These are phyloP conservation scores for Trichosporon coremiiforme DNA, from an alignment of 1,284 basidiomycete genomes.

Conservation along the genomic window DNA sequence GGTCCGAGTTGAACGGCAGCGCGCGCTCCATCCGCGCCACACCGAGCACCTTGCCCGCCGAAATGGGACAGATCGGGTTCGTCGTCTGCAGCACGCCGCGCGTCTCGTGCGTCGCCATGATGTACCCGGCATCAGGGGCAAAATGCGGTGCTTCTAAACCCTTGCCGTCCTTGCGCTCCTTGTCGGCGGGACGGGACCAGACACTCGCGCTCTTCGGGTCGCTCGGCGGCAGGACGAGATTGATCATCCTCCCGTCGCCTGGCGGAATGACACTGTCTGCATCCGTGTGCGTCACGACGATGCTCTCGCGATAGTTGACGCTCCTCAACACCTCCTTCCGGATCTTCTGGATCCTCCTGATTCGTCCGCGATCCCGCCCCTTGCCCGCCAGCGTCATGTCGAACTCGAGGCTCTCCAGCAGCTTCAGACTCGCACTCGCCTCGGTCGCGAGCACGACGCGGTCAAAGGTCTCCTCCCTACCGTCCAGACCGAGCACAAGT, in stretches of 20 bases:
- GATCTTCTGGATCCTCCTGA: not conserved
- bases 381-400: conserved; percentile 29
- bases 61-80: conserved; percentile 66
- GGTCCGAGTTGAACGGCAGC: conserved; percentile 36
- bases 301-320: conserved; percentile 56
- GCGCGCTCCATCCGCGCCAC: conserved; percentile 64
- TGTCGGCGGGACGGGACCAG: not conserved
- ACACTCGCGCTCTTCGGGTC: not conserved
- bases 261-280: conserved; percentile 62
- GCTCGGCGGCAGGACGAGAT: conserved; percentile 61
- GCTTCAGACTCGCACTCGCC: conserved; percentile 63
- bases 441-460: conserved; percentile 72
- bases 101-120: conserved; percentile 65
- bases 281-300: conserved; percentile 73
- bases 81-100: conserved; percentile 67
- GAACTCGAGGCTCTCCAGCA: conserved; percentile 36
- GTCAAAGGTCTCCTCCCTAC: conserved; percentile 54
- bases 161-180: not conserved
- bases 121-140: conserved; percentile 53
- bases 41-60: conserved; percentile 61
- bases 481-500: conserved; percentile 22
- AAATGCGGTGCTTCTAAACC: conserved; percentile 37
- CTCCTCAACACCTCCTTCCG: conserved; percentile 33
- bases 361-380: not conserved
- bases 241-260: conserved; percentile 66